phyloP scores from a whole-genome alignment of 768 basidiomycete species.

The Tulasnella sp. region DNA sequence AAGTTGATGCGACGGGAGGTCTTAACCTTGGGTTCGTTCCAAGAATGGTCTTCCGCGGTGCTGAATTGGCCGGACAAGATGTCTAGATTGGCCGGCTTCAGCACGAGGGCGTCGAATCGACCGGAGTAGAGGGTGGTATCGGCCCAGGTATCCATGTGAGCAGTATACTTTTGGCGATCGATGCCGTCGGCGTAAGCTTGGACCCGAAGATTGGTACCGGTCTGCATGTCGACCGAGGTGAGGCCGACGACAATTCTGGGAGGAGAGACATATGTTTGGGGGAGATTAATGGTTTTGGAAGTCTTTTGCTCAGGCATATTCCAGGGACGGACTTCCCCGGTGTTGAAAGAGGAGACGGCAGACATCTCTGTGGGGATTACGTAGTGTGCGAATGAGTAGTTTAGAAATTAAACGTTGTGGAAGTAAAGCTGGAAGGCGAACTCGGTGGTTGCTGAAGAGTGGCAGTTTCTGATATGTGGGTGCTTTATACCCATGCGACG shows the following conservation, averaged over 20 bases:
- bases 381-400: no score
- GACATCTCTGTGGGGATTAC: no score
- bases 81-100: background rate
- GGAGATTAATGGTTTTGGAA: background rate
- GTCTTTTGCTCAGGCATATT: background rate
- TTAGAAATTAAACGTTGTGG: no score
- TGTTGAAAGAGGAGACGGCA: no score
- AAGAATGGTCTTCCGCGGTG: background rate
- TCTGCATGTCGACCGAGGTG: background rate
- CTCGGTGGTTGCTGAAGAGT: no score
- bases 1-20: background rate
- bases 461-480: no score
- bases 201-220: background rate
- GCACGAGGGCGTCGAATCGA: background rate
- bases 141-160: background rate
- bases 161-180: background rate
- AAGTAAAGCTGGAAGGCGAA: no score
- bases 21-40: background rate
- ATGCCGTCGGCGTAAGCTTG: background rate
- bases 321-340: background rate
- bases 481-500: no score
- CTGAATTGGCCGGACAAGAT: background rate
- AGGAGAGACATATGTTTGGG: background rate
- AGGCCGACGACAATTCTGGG: background rate
- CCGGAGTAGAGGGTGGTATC: background rate